phyloP scores from a whole-genome alignment of 1,139 yeast genomes.

The Debaryomyces singareniensis region DNA sequence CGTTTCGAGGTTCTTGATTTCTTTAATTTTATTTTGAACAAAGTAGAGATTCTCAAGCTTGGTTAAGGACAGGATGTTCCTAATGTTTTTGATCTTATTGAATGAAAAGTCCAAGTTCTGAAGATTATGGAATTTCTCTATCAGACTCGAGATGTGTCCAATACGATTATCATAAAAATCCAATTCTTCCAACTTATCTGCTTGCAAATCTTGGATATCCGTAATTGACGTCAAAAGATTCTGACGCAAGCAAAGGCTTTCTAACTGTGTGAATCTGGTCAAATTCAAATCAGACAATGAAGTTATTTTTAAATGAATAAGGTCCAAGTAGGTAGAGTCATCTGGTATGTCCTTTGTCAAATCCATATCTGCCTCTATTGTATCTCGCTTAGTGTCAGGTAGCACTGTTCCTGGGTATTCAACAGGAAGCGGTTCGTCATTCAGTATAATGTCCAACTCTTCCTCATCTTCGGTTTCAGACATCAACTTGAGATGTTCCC shows the following conservation, averaged over 20 bases:
- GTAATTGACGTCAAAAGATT: constrained; percentile 71
- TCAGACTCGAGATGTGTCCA: constrained; percentile 69
- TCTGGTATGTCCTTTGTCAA: constrained; percentile 55
- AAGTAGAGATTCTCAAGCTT: constrained; percentile 67
- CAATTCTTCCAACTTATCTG: constrained; percentile 59
- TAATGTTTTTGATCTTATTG: constrained; percentile 83
- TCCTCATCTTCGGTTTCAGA: constrained; percentile 18
- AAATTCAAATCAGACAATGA: constrained; percentile 64
- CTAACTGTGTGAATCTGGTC: constrained; percentile 50
- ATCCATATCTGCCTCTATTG: constrained; percentile 47
- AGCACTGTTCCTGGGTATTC: constrained; percentile 44
- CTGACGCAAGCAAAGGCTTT: constrained; percentile 71
- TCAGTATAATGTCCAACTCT: constrained; percentile 15
- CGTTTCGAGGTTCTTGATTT: constrained; percentile 60
- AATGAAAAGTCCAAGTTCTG: constrained; percentile 75
- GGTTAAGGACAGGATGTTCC: constrained; percentile 61
- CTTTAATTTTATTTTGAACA: constrained; percentile 81
- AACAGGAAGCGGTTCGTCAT: constrained; percentile 28
- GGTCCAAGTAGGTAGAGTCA: constrained; percentile 64
- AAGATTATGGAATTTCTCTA: constrained; percentile 55
- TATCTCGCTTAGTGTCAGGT: constrained; percentile 47
- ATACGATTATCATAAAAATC: constrained; percentile 92
- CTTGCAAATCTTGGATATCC: constrained; percentile 56
- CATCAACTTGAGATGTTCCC: too few species aligned
- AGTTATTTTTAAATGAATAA: constrained; percentile 71